Percentiles rank a stretch among this genome's conserved stretches.
phyloP scores from a whole-genome alignment of 2,329 filamentous ascomycete species.

The Drechmeria coniospora region DNA sequence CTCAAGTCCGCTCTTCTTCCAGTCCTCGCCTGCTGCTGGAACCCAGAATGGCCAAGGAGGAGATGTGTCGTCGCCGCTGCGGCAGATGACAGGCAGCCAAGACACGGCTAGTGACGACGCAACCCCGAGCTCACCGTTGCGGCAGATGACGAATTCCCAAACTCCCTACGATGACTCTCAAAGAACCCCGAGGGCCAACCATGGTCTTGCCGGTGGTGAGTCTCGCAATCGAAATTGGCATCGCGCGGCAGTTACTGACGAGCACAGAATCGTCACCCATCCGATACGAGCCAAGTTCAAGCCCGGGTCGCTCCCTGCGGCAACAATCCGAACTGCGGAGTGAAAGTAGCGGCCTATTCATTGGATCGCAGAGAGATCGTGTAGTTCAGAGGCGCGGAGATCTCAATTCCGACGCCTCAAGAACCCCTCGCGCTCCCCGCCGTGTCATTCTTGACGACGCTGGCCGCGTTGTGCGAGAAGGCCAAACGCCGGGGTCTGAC shows the following conservation, averaged over 20 bases:
- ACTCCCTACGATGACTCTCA: constrained; percentile 36
- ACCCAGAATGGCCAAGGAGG: constrained; percentile 14
- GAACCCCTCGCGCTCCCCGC: constrained; percentile 34
- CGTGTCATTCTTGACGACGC: constrained; percentile 44
- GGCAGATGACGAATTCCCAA: constrained; percentile 43
- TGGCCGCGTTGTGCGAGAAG: constrained; percentile 41
- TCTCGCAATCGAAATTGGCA: background rate
- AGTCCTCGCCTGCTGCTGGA: constrained; percentile 26
- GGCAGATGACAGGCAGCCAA: constrained; percentile 42
- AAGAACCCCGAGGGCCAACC: constrained; percentile 55
- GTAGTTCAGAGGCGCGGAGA: constrained; percentile 53
- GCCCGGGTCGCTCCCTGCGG: constrained; percentile 50
- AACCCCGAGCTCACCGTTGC: constrained; percentile 42
- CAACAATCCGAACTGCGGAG: constrained; percentile 60
- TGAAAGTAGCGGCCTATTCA: constrained; percentile 77
- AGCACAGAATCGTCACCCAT: constrained; percentile 76
- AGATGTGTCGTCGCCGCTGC: constrained; percentile 36
- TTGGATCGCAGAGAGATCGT: constrained; percentile 45
- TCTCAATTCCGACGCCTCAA: constrained; percentile 65
- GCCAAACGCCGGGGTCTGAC: constrained; percentile 36
- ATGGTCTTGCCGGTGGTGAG: constrained; percentile 46
- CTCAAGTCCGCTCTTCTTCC: constrained; percentile 73
- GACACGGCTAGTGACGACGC: constrained; percentile 24
- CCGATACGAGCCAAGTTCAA: constrained; percentile 80
- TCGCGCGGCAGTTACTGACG: constrained; percentile 3